A percentile compares a stretch with the other conserved stretches of the same genome.
Conservation (phyloP, 129 eudicot species). For the Flaveria linearis region DNA sequence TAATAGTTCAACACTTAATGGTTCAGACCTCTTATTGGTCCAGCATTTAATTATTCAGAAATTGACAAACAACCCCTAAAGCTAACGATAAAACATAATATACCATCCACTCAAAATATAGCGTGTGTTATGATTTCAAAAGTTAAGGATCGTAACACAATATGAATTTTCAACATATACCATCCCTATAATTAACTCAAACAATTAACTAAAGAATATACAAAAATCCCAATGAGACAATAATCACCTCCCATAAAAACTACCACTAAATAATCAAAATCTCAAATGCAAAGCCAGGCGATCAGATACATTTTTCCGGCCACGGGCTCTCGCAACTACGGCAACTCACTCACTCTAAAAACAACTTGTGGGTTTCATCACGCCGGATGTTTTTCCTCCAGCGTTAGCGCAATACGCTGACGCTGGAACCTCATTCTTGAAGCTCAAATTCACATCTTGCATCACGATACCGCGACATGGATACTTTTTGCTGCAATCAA, state of each 20-base stretch:
- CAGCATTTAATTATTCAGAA: too few relatives aligned
- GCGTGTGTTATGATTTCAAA: too few relatives aligned
- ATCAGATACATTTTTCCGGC: conserved; percentile 27
- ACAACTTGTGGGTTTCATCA: conserved; percentile 51
- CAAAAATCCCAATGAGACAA: background rate
- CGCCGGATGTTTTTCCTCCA: conserved; percentile 46
- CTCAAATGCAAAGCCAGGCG: conserved; percentile 36
- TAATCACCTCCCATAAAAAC: background rate
- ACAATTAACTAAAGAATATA: conserved; percentile 1
- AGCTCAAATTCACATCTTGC: conserved; percentile 49
- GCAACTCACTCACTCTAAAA: conserved; percentile 5
- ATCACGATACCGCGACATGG: conserved; percentile 51
- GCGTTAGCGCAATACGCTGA: conserved; percentile 49
- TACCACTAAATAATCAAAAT: conserved; percentile 8
- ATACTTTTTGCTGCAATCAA: conserved; percentile 50
- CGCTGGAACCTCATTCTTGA: conserved; percentile 27
- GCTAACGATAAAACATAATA: too few relatives aligned
- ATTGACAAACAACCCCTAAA: too few relatives aligned
- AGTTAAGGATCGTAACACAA: too few relatives aligned
- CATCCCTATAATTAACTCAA: background rate
- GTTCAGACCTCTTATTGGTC: too few relatives aligned
- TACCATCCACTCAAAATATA: too few relatives aligned
- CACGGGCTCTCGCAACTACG: conserved; percentile 29
- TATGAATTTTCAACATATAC: too few relatives aligned
- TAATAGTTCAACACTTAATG: too few relatives aligned